Base-by-base conservation (phyloP, 2,329 filamentous ascomycete genomes). In the Tympanopsis confertula region DNA sequence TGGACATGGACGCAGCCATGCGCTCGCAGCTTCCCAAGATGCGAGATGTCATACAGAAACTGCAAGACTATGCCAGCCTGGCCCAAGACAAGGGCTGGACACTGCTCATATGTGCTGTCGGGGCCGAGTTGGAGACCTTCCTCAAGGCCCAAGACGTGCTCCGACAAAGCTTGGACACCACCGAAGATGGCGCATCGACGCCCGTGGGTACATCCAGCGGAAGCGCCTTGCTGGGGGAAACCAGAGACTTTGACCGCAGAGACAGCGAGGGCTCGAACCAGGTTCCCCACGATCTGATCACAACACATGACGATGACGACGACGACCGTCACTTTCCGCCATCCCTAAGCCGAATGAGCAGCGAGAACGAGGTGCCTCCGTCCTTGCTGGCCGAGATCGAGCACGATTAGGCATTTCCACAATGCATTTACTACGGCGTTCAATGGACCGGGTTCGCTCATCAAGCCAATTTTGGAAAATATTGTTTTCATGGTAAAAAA, bases 101-200 rank as follows among this genome's bases (percentile, higher is more conserved):
- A 40, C 59, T 88, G 13, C 63, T 89, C 14, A 77, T 87, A 4
- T 83, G 75, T 37, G 82, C 82, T 10, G 76, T 89, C 22, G 81
- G 82, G 1, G 83, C 84, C 0, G 84, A 86, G 52, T 51, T 83
- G 2, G 77, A 81, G 41, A 78, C 79, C 2, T 78, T 84, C 42
- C 61, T 60, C 20, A 71, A 79, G 47, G 78, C 77, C 1, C 67
- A 69, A 45, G 55, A 62, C 3, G 62, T 85, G 30, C 57, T 85
- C n/a, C 51, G 48, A 5, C 52, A 50, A 4, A 57, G 56, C 4
- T 47, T 66, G 22, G 51, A 47, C 3, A 47, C 45, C 2, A 48
- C 54, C 1, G 56, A 59, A 0, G 46, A 54, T 20, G 49, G 49
- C 4, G 43, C 7, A n/a, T n/a, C 7, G 7, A 26, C 22, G 22